Percentiles rank a stretch among this genome's conserved stretches.
Evolutionary conservation across 768 basidiomycete species (phyloP).

Genomic region (Strobilomyces confusus): DNA sequence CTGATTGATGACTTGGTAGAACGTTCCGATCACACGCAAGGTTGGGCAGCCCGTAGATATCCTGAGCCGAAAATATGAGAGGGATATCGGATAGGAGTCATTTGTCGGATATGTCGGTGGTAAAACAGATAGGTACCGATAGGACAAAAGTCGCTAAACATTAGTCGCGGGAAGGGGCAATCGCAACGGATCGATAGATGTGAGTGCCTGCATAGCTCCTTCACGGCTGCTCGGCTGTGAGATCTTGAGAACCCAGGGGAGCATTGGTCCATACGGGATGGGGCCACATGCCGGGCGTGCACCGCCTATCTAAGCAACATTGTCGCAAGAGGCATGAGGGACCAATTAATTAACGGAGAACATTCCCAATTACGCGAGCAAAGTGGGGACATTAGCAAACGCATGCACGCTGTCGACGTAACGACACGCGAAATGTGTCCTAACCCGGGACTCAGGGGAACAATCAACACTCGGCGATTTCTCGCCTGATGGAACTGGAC

Average conservation of each 20-base stretch:
- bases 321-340: slow-evolving; percentile 3
- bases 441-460: slow-evolving; percentile 18
- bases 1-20: slow-evolving; percentile 16
- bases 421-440: slow-evolving; percentile 9
- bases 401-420: slow-evolving; percentile 28
- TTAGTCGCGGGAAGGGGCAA: slow-evolving; percentile 17
- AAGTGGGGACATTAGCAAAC: slow-evolving; percentile 6
- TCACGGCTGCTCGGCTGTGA: slow-evolving; percentile 10
- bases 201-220: slow-evolving; percentile 1
- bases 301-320: slow-evolving; percentile 6
- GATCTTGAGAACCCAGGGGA: slow-evolving; percentile 13
- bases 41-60: slow-evolving; percentile 7
- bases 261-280: slow-evolving; percentile 1
- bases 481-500: slow-evolving; percentile 13
- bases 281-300: slow-evolving; percentile 1
- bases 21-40: slow-evolving; percentile 18
- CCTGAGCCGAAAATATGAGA: slow-evolving; percentile 1
- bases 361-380: slow-evolving; percentile 19
- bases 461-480: slow-evolving; percentile 10
- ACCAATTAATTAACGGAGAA: slow-evolving; percentile 14
- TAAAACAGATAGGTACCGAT: slow-evolving; percentile 21
- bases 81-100: slow-evolving; percentile 20
- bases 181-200: slow-evolving; percentile 10
- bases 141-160: slow-evolving; percentile 12
- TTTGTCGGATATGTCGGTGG: slow-evolving; percentile 13